These are phyloP conservation scores for Jacaranda mimosifolia DNA, from an alignment of 257 asterid species.

Conservation along the genomic window DNA sequence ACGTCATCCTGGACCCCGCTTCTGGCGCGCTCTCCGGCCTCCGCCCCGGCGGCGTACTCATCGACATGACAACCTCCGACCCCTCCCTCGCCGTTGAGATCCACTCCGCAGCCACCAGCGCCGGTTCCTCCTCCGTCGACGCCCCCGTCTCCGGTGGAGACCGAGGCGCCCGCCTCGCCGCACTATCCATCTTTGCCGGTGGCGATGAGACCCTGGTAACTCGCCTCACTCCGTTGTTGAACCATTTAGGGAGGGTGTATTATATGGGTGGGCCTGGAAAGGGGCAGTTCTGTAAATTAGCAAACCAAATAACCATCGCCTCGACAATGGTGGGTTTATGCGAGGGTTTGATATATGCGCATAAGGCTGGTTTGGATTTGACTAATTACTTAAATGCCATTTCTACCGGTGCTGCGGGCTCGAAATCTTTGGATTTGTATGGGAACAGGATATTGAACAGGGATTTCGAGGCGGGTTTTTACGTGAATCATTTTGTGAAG, in stretches of 20 bases:
- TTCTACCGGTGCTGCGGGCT: slow-evolving; percentile 91
- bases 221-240: slow-evolving; percentile 65
- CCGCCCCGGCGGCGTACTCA: slow-evolving; percentile 66
- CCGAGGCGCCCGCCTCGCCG: slow-evolving; percentile 80
- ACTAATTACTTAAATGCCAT: slow-evolving; percentile 62
- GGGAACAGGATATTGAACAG: slow-evolving; percentile 73
- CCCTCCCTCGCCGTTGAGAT: slow-evolving; percentile 89
- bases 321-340: slow-evolving; percentile 93
- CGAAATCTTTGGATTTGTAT: slow-evolving; percentile 85
- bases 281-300: slow-evolving; percentile 89
- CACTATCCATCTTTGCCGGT: slow-evolving; percentile 88
- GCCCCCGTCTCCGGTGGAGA: slow-evolving; percentile 97
- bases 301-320: slow-evolving; percentile 74
- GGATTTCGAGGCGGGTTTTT: slow-evolving; percentile 92
- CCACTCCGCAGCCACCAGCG: slow-evolving; percentile 63
- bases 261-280: slow-evolving; percentile 95
- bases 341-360: slow-evolving; percentile 82
- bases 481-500: slow-evolving; percentile 92
- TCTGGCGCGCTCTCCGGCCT: slow-evolving; percentile 80
- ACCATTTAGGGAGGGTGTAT: slow-evolving; percentile 68
- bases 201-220: slow-evolving; percentile 65
- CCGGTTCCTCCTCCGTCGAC: slow-evolving; percentile 72
- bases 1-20: slow-evolving; percentile 73
- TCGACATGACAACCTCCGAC: slow-evolving; percentile 95
- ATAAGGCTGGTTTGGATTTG: slow-evolving; percentile 81